These are phyloP conservation scores for Fusarium chuoi DNA, from an alignment of 2,329 filamentous ascomycete species.

Conservation along the genomic window DNA sequence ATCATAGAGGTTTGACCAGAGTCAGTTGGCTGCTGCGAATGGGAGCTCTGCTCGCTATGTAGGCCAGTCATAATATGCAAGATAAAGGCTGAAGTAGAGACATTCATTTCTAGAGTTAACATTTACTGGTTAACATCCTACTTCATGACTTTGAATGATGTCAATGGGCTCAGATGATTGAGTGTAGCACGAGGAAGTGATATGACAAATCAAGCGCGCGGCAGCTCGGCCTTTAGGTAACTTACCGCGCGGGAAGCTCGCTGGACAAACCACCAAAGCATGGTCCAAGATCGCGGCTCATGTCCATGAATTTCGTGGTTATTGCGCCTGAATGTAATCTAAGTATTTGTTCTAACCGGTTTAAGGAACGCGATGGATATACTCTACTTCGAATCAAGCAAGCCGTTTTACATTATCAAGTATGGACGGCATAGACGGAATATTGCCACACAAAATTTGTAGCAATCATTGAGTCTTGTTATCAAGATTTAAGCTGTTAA, in stretches of 20 bases:
- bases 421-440: too few species aligned
- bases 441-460: too few species aligned
- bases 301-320: too few species aligned
- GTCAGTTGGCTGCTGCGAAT: neutral
- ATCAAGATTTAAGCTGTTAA: too few species aligned
- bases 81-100: rapidly evolving
- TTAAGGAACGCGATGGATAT: too few species aligned
- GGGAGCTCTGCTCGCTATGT: neutral
- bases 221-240: neutral
- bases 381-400: too few species aligned
- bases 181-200: neutral
- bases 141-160: neutral
- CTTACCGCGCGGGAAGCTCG: neutral
- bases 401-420: too few species aligned
- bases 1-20: rapidly evolving
- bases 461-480: too few species aligned
- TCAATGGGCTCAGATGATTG: neutral
- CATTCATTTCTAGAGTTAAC: neutral
- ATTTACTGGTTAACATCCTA: rapidly evolving
- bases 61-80: neutral
- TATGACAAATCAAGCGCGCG: neutral
- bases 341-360: too few species aligned
- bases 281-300: too few species aligned
- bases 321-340: too few species aligned
- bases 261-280: too few species aligned